Conservation (phyloP, 2,329 filamentous ascomycete genomes). For the Ophiostoma sp. region DNA sequence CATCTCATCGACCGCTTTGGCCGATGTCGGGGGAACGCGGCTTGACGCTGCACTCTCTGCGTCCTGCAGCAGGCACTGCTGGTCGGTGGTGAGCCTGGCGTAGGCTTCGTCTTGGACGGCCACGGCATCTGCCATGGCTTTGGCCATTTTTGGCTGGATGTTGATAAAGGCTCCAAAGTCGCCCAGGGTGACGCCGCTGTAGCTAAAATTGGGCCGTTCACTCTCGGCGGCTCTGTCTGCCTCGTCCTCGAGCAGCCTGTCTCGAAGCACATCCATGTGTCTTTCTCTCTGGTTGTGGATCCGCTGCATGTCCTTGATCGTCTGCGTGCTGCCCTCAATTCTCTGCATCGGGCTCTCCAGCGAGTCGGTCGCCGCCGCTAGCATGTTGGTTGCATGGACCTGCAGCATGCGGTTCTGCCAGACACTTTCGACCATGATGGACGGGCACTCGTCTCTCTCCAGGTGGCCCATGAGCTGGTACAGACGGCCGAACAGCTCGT, state of each 20-base stretch:
- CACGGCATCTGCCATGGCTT: slow-evolving; percentile 1
- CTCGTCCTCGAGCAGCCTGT: not conserved
- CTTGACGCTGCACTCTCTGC: not conserved
- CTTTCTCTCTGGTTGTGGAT: not conserved
- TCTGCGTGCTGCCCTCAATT: slow-evolving; percentile 2
- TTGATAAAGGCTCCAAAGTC: slow-evolving; percentile 26
- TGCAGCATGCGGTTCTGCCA: slow-evolving; percentile 29
- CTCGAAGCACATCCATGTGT: not conserved
- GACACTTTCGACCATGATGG: slow-evolving; percentile 30
- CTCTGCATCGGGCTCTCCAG: not conserved
- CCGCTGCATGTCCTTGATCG: not conserved
- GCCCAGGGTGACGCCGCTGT: slow-evolving; percentile 19
- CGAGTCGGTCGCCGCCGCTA: slow-evolving; percentile 25
- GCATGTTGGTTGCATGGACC: slow-evolving; percentile 33
- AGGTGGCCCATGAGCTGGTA: slow-evolving; percentile 42
- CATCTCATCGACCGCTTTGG: not conserved
- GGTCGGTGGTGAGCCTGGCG: slow-evolving; percentile 5
- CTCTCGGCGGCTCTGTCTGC: not conserved
- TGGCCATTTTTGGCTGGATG: slow-evolving; percentile 23
- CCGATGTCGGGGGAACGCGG: slow-evolving; percentile 9
- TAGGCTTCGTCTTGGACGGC: not conserved
- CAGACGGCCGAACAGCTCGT: slow-evolving; percentile 35
- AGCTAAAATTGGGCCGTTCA: slow-evolving; percentile 22
- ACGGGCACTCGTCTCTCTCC: slow-evolving; percentile 38
- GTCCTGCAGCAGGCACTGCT: not conserved